These are phyloP conservation scores for Xylaria sp. DNA, from an alignment of 2,329 filamentous ascomycete genomes.

Conservation along the genomic window DNA sequence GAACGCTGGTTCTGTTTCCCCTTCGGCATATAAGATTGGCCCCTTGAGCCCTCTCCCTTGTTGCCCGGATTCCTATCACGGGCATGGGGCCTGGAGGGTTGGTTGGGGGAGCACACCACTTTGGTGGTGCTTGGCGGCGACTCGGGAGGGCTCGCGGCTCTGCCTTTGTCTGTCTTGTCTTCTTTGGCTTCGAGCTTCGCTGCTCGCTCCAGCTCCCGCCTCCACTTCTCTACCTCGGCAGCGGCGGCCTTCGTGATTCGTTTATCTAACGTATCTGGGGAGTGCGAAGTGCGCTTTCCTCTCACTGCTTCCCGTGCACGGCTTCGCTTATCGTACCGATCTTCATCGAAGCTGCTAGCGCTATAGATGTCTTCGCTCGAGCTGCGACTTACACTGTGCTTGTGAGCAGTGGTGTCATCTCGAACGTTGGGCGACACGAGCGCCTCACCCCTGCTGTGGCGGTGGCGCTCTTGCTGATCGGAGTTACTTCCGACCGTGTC, in stretches of 20 bases:
- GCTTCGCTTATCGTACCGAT: neutral
- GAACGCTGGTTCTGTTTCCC: neutral
- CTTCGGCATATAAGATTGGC: neutral
- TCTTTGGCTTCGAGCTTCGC: neutral
- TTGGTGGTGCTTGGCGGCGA: neutral
- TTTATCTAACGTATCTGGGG: neutral
- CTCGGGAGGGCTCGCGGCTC: neutral
- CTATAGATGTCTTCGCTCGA: neutral
- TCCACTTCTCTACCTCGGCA: neutral
- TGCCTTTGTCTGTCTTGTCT: neutral
- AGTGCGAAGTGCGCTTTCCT: neutral
- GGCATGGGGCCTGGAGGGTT: neutral
- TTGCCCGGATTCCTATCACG: neutral
- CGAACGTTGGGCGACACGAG: neutral
- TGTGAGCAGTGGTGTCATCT: neutral
- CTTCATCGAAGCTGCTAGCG: neutral
- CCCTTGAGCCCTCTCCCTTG: neutral
- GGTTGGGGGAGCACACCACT: neutral
- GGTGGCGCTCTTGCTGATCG: neutral
- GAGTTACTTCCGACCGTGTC: neutral
- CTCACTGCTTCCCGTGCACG: neutral
- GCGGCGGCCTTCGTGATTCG: neutral
- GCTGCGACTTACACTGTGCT: neutral
- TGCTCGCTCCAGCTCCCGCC: neutral
- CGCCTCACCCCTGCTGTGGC: neutral